Percentiles rank a stretch among this genome's conserved stretches.
Conservation (phyloP, 495 filamentous ascomycete species). For the Xylaria castorea region DNA sequence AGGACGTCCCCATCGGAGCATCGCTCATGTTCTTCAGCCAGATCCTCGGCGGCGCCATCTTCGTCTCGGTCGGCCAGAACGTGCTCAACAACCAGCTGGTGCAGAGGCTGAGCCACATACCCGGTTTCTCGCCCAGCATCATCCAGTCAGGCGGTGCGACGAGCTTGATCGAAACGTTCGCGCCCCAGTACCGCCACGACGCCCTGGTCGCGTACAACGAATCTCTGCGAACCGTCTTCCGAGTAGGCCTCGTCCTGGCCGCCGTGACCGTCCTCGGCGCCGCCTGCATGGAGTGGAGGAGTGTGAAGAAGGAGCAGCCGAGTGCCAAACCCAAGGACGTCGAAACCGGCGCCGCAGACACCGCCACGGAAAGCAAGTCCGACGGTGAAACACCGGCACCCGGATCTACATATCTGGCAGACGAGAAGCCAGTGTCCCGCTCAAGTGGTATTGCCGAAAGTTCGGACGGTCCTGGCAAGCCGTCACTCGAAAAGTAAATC, state of each 20-base stretch:
- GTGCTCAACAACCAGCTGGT: constrained; percentile 65
- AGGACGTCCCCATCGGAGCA: constrained; percentile 66
- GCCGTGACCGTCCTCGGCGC: constrained; percentile 64
- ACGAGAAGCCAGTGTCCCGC: constrained; percentile 5
- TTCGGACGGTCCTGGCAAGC: neutral
- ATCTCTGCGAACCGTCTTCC: constrained; percentile 68
- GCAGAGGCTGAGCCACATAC: constrained; percentile 49
- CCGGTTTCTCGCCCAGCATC: constrained; percentile 53
- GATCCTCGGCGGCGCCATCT: constrained; percentile 67
- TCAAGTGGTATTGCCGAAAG: neutral
- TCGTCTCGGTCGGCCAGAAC: constrained; percentile 65
- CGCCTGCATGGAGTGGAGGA: constrained; percentile 73
- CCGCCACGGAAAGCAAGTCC: constrained; percentile 15
- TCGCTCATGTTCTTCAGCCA: constrained; percentile 68
- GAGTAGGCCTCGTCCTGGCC: constrained; percentile 66
- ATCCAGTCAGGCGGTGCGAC: constrained; percentile 70
- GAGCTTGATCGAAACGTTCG: constrained; percentile 60
- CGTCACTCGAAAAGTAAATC: constrained; percentile 12
- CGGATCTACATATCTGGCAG: neutral
- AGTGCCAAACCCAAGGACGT: constrained; percentile 22
- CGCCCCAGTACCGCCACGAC: constrained; percentile 46
- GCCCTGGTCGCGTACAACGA: constrained; percentile 73
- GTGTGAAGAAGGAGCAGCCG: constrained; percentile 65
- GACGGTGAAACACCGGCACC: constrained; percentile 22
- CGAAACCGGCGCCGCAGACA: constrained; percentile 19